These are phyloP conservation scores for Ophiostoma himal-ulmi DNA, from an alignment of 2,329 filamentous ascomycete species.

Conservation along the genomic window DNA sequence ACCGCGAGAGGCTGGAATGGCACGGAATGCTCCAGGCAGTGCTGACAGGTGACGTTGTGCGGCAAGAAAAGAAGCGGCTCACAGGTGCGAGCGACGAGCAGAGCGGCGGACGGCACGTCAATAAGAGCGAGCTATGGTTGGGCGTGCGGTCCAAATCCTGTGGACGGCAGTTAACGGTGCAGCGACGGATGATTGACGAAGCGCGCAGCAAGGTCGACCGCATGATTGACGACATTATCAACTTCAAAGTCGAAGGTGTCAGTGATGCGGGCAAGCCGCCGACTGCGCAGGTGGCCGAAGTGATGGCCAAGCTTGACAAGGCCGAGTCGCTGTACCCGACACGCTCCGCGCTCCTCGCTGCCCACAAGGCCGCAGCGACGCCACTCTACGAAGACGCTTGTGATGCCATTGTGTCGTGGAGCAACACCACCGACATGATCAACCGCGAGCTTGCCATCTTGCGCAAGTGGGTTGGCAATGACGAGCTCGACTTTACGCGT, in stretches of 20 bases:
- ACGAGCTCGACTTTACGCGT: slow-evolving; percentile 84
- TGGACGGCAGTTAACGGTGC: slow-evolving; percentile 75
- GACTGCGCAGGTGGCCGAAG: slow-evolving; percentile 79
- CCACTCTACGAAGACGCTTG: slow-evolving; percentile 73
- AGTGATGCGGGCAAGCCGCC: slow-evolving; percentile 85
- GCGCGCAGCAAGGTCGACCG: slow-evolving; percentile 66
- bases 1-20: slow-evolving; percentile 90
- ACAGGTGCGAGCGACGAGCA: slow-evolving; percentile 66
- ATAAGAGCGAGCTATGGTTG: slow-evolving; percentile 79
- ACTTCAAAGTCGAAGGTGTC: slow-evolving; percentile 90
- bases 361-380: slow-evolving; percentile 72
- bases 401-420: slow-evolving; percentile 87
- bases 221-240: slow-evolving; percentile 78
- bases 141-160: slow-evolving; percentile 78
- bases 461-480: slow-evolving; percentile 94
- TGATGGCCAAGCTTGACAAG: slow-evolving; percentile 85
- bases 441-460: slow-evolving; percentile 88
- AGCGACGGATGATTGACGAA: slow-evolving; percentile 84
- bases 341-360: slow-evolving; percentile 63
- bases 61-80: slow-evolving; percentile 93
- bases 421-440: slow-evolving; percentile 94
- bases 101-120: slow-evolving; percentile 52
- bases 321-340: slow-evolving; percentile 82
- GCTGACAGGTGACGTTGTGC: slow-evolving; percentile 90
- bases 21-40: slow-evolving; percentile 96